A percentile compares a stretch with the other conserved stretches of the same genome.
Evolutionary conservation across 768 basidiomycete species (phyloP).

Genomic region (Kwoniella pini): DNA sequence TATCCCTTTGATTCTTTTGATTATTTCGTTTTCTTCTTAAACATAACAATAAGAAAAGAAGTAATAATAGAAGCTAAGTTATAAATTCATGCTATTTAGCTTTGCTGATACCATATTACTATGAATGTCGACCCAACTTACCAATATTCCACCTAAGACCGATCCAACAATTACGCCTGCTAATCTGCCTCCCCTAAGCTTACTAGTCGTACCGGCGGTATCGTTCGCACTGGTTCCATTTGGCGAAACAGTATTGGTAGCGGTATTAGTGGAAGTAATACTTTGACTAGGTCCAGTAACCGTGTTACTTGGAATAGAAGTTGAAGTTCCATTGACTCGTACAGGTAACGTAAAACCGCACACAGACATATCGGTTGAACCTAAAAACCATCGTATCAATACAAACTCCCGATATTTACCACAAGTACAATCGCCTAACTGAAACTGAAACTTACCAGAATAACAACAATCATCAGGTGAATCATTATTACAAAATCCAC

Average conservation of each 20-base stretch:
- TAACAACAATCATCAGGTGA: constrained; percentile 50
- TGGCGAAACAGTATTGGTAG: constrained; percentile 7
- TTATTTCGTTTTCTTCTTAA: constrained; percentile 16
- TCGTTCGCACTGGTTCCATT: constrained; percentile 16
- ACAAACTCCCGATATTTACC: too few relatives aligned
- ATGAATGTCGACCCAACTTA: constrained; percentile 17
- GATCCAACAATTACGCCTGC: constrained; percentile 50
- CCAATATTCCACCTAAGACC: constrained; percentile 48
- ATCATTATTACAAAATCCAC: constrained; percentile 37
- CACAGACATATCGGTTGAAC: constrained; percentile 42
- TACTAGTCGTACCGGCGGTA: constrained; percentile 8
- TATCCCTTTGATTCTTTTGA: constrained; percentile 17
- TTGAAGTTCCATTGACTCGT: constrained; percentile 11
- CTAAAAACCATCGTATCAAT: too few relatives aligned
- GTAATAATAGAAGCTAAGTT: constrained; percentile 25
- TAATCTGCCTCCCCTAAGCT: constrained; percentile 37
- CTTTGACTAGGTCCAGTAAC: constrained; percentile 19
- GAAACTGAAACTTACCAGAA: constrained; percentile 19
- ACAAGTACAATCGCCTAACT: too few relatives aligned
- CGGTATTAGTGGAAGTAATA: constrained; percentile 11
- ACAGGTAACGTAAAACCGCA: constrained; percentile 45
- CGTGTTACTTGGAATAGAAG: background rate
- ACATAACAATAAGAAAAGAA: constrained; percentile 32
- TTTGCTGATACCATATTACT: background rate
- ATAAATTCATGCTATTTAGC: background rate